These are phyloP conservation scores for Xylariaceae sp. DNA, from an alignment of 2,329 filamentous ascomycete genomes.

Conservation along the genomic window DNA sequence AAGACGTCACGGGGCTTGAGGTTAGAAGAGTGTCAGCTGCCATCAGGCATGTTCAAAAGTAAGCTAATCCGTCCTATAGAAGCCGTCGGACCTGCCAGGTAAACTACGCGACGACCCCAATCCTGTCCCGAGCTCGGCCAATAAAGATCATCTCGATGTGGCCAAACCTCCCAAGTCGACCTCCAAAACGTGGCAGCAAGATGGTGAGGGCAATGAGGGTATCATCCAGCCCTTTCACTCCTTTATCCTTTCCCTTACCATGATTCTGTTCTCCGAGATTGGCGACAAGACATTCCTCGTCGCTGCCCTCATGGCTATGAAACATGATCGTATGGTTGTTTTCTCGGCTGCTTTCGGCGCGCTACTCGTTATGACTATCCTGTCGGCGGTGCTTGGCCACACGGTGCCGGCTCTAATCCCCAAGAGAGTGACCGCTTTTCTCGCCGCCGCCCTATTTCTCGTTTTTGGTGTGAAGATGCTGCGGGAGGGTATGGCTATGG, in stretches of 20 bases:
- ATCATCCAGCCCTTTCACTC: constrained; percentile 84
- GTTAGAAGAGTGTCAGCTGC: constrained; percentile 44
- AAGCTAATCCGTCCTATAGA: constrained; percentile 53
- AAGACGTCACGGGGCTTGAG: constrained; percentile 57
- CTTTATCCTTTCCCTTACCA: constrained; percentile 87
- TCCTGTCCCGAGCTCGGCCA: constrained; percentile 66
- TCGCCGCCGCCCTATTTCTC: constrained; percentile 83
- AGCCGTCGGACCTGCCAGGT: constrained; percentile 78
- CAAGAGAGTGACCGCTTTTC: constrained; percentile 85
- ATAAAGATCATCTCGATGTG: constrained; percentile 65
- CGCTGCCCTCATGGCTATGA: constrained; percentile 98
- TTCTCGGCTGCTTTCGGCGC: constrained; percentile 95
- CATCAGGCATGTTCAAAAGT: neutral
- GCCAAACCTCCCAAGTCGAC: constrained; percentile 42
- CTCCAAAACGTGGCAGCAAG: constrained; percentile 37
- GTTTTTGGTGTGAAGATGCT: constrained; percentile 86
- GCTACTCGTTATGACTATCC: constrained; percentile 88
- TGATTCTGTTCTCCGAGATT: constrained; percentile 96
- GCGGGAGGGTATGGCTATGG: constrained; percentile 86
- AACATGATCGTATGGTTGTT: constrained; percentile 88
- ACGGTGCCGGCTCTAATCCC: constrained; percentile 88
- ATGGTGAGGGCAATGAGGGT: constrained; percentile 51
- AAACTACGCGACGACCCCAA: constrained; percentile 75
- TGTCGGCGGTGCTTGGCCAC: constrained; percentile 91
- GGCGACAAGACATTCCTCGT: constrained; percentile 99